Evolutionary conservation across 345 rosid species (phyloP), one percentile per base, ranked within the genome.

Genomic region (Sisymbrium altissimum): DNA sequence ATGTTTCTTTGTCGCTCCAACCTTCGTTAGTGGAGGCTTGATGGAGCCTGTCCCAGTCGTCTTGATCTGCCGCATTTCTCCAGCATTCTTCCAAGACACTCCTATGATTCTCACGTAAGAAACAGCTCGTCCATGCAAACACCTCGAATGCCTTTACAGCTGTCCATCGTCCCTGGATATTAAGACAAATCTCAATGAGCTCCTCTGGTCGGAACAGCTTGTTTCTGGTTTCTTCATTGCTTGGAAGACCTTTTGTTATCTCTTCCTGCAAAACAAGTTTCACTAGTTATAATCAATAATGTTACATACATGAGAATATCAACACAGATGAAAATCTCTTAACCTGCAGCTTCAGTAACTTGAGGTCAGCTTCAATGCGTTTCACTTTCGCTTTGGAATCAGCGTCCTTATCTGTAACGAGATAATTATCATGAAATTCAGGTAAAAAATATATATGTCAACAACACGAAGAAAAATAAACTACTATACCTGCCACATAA

Each of bases 301-400:
- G 6, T n/a, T 59, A 53, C 15, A 15, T 23, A 23, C 25, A 33
- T 36, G 18, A 74, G 27, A 67, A 61, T 25, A 62, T 44, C 11
- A 61, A 69, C 53, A 33, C 17, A 69, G 48, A 52, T 68, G 59
- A 32, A 6, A 38, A 44, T 55, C 33, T 61, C 10, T 56, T 19
- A 9, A 91, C 97, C 98, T 94, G 97, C 67, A 95, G 82, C 79
- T 86, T 92, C 83, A 95, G 84, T 71, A 95, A 83, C 81, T 83
- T 85, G 77, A 83, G 81, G 81, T 92, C 99, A 73, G 97, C 97
- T 71, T 95, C 97, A 39, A 92, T 83, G 58, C 92, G 92, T 63
- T 73, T 83, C 78, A 85, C 76, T 74, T 84, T 90, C 45, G 65
- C 32, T 80, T 79, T 78, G 57, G 60, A 83, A 68, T 83, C 89